A percentile compares a stretch with the other conserved stretches of the same genome.
phyloP scores from a whole-genome alignment of 2,329 filamentous ascomycete genomes.

The Calonectria naviculata region DNA sequence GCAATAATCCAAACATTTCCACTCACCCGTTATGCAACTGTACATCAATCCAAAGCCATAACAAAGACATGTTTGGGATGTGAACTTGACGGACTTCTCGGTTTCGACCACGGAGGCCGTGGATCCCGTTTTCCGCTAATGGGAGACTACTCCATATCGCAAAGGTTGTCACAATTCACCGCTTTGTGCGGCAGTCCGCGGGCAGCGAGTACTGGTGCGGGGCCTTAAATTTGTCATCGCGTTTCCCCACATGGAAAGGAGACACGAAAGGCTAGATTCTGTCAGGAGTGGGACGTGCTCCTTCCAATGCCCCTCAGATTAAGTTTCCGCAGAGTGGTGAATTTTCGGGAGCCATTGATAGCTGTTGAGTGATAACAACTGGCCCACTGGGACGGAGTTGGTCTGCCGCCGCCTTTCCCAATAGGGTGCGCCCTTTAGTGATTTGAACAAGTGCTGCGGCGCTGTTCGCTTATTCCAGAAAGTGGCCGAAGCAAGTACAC shows the following conservation, averaged over 20 bases:
- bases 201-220: background rate
- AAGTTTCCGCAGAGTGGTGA: too few species aligned
- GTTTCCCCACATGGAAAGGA: background rate
- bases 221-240: background rate
- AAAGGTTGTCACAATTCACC: background rate
- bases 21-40: too few species aligned
- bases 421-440: background rate
- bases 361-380: too few species aligned
- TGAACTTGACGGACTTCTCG: background rate
- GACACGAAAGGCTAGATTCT: background rate
- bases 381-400: too few species aligned
- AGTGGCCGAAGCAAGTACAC: background rate
- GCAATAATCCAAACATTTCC: too few species aligned
- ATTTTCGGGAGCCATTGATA: too few species aligned
- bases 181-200: background rate
- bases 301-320: background rate
- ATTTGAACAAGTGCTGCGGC: background rate
- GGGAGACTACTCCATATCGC: background rate
- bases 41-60: too few species aligned
- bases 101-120: background rate
- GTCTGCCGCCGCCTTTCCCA: background rate
- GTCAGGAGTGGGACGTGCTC: background rate
- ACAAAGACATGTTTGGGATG: background rate
- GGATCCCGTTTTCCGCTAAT: background rate
- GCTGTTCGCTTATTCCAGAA: background rate